Evolutionary conservation across 2,329 filamentous ascomycete genomes (phyloP), one percentile per base, ranked within the genome.

Genomic region (Myriosclerotinia scirpicola): DNA sequence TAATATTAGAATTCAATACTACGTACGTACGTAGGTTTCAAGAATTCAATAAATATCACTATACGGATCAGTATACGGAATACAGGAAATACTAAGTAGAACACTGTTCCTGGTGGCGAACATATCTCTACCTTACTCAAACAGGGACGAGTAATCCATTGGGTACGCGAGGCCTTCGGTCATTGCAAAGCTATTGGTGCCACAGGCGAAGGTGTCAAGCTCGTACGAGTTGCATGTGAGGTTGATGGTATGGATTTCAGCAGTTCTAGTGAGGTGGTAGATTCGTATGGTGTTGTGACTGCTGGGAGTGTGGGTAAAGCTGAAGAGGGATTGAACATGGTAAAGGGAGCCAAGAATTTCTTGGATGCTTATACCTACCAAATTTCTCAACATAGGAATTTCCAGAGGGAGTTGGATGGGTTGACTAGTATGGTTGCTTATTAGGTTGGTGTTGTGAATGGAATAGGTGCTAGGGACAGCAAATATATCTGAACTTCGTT

Each of bases 161-260:
- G 89, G 85, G 79, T 94, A 5, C 84, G 89, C 2, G 92, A 95
- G 76, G 89, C 91, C 0, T 95, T 94, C 71, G 91, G 90, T 0
- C 91, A 95, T 70, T 81, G 93, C 61, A 95, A 95, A 81, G 81
- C 90, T 2, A 90, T 95, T 34, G 91, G 87, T 2, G 92, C 88
- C 0, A 90, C 88, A 0, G 91, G 90, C 0, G 90, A 93, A 74
- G 91, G 82, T 0, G 85, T 91, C 0, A 80, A 85, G 3, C 79
- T 94, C 52, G 81, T 94, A 38, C 77, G 81, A 60, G 77, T 82
- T 40, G 78, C 78, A 1, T 80, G 65, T 72, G 77, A 78, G 40
- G 75, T 83, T 6, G 79, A 81, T 0, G 81, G 80, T 5, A 78
- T 87, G 71, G 67, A 78, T 6, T 82, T 85, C 71, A 64, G 59